Conservation (phyloP, 345 rosid species). For the Eucalyptus pumila region DNA sequence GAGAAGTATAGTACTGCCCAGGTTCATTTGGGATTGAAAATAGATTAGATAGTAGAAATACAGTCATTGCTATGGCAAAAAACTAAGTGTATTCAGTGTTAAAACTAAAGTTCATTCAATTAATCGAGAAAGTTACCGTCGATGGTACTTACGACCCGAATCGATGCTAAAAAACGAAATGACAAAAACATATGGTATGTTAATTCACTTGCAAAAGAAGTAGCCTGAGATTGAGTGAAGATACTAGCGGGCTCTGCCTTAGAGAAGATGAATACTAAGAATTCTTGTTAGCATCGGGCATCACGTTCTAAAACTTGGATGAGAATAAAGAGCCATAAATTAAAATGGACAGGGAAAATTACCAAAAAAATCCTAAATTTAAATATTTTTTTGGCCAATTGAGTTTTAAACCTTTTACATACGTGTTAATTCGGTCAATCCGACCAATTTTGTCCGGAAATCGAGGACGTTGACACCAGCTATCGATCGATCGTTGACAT, state of each 20-base stretch:
- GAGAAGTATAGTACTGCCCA: neutral
- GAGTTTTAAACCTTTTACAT: too few species aligned
- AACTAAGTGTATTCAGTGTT: neutral
- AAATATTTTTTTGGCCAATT: neutral
- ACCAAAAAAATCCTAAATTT: too few species aligned
- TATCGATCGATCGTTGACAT: rapidly evolving
- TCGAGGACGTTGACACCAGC: rapidly evolving
- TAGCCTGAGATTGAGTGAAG: neutral
- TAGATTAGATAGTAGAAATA: neutral
- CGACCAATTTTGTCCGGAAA: rapidly evolving
- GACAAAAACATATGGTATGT: neutral
- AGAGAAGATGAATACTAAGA: neutral
- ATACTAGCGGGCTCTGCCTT: neutral
- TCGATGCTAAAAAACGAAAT: neutral
- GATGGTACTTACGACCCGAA: neutral
- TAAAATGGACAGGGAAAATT: neutral
- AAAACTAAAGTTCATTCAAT: neutral
- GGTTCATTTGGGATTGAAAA: neutral
- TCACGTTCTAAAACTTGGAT: neutral
- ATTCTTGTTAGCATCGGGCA: neutral
- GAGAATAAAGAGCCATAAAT: neutral
- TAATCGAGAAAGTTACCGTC: neutral
- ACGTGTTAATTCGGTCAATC: rapidly evolving
- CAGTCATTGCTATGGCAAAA: neutral
- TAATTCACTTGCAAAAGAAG: neutral